Conservation (phyloP, 441 rosid species). For the Brassica hybrid region DNA sequence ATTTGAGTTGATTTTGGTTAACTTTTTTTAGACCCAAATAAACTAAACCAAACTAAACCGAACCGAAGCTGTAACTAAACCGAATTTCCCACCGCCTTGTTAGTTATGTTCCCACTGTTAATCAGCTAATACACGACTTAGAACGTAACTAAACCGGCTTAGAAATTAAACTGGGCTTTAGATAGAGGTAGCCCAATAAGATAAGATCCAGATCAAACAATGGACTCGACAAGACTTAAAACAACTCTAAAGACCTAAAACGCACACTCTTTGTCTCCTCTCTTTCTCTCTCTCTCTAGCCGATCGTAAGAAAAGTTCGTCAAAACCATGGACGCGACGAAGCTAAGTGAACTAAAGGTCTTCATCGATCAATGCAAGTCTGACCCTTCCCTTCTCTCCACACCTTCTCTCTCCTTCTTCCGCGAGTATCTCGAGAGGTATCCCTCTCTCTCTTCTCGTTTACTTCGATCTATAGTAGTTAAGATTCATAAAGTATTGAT, state of each 20-base stretch:
- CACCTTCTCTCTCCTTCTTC: conserved; percentile 92
- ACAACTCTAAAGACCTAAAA: conserved; percentile 25
- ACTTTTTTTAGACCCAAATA: no score
- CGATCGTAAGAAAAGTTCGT: conserved; percentile 23
- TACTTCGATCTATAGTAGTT: conserved; percentile 14
- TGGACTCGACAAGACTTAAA: conserved; percentile 4
- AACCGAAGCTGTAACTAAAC: no score
- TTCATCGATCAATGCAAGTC: conserved; percentile 85
- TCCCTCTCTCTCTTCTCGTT: background rate
- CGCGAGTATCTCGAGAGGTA: conserved; percentile 91
- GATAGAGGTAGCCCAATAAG: background rate
- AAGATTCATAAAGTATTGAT: conserved; percentile 21
- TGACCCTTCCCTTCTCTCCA: conserved; percentile 74
- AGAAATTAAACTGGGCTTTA: background rate
- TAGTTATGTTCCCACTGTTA: no score
- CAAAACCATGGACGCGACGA: conserved; percentile 65
- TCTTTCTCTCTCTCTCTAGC: conserved; percentile 3
- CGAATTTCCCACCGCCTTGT: no score
- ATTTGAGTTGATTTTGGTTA: no score
- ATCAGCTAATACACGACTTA: background rate
- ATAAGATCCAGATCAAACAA: background rate
- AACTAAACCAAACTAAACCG: no score
- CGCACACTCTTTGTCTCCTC: background rate
- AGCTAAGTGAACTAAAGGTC: conserved; percentile 62
- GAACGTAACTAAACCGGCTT: background rate